These are phyloP conservation scores for Gossypium arboreum DNA, from an alignment of 345 rosid genomes.

Conservation along the genomic window DNA sequence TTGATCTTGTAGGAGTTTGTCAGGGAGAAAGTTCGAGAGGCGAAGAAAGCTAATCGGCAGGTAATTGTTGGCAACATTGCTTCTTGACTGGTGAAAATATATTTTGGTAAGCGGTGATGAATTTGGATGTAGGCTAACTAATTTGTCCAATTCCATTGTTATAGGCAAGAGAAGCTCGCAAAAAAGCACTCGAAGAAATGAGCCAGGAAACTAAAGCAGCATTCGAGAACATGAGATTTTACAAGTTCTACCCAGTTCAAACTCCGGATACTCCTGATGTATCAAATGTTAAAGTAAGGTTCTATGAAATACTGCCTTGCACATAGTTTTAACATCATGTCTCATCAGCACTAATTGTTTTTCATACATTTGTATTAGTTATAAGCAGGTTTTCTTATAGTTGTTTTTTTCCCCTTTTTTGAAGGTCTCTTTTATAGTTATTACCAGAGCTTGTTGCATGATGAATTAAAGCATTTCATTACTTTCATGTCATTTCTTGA, in stretches of 20 bases:
- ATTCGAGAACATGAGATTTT: slow-evolving; percentile 65
- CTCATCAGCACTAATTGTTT: too few relatives aligned
- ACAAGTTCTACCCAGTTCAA: slow-evolving; percentile 85
- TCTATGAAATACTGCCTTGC: background rate
- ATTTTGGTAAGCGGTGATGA: slow-evolving; percentile 3
- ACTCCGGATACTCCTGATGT: slow-evolving; percentile 72
- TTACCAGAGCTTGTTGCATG: too few relatives aligned
- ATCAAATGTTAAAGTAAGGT: slow-evolving; percentile 56
- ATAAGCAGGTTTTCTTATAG: too few relatives aligned
- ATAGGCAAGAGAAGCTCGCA: slow-evolving; percentile 88
- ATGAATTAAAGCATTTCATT: too few relatives aligned
- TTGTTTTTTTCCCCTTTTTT: too few relatives aligned
- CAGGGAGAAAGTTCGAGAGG: slow-evolving; percentile 76
- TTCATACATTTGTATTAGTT: too few relatives aligned
- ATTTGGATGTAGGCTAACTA: background rate
- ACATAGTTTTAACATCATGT: background rate
- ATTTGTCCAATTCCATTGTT: slow-evolving; percentile 15
- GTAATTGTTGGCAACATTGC: slow-evolving; percentile 26
- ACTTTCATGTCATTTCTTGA: too few relatives aligned
- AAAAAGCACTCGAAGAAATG: slow-evolving; percentile 72
- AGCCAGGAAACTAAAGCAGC: slow-evolving; percentile 68
- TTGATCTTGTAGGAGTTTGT: slow-evolving; percentile 58
- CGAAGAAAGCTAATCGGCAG: slow-evolving; percentile 80
- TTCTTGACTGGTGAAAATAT: background rate
- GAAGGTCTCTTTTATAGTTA: too few relatives aligned